Base-by-base conservation (phyloP, 2,329 filamentous ascomycete species). In the Apiospora phragmitis region DNA sequence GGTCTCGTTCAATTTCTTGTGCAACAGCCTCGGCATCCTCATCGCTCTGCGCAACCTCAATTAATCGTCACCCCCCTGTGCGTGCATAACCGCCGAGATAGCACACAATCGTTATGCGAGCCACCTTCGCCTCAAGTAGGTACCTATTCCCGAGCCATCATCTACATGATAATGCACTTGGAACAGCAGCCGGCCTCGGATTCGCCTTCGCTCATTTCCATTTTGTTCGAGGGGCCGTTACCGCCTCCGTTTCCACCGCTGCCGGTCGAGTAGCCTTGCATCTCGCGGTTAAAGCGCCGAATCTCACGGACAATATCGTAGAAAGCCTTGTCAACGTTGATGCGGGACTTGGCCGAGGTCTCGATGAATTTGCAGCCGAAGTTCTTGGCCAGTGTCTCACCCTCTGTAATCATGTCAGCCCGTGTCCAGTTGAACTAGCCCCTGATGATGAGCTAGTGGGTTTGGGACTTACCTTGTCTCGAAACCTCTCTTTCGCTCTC, bases 331-430 rank as follows among this genome's bases (percentile, higher is more conserved):
- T 99, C 96, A 78, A 99, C 96, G 81, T 98, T 98, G 86, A 96
- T 97, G 81, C 95, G 92, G 73, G 95, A 97, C 86, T 98, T 99
- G 76, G 96, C 96, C 55, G 96, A 99, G 16, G 96, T 98, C 87
- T 99, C 96, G 85, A 98, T 97, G 86, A 98, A 99, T 81, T 96
- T 97, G 92, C 96, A 99, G 80, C 91, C 92, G 83, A 99, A 98
- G 74, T 92, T 91, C 77, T 89, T 90, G 74, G 95, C 95, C 76
- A 98, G 87, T 72, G 91, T 89, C 84, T 96, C 92, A 78, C 95
- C 95, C 91, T 98, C 95, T 98, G 83, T 67, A 65, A 45, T 35
- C 29, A 4, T 55, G 24, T 62, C 38, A 45, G 62, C 16, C n/a
- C 16, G 29, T 47, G 47, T 42, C 24, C 32, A 14, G 14, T n/a